Evolutionary conservation across 2,329 filamentous ascomycete genomes (phyloP).

Genomic region (Macrophomina tecta): DNA sequence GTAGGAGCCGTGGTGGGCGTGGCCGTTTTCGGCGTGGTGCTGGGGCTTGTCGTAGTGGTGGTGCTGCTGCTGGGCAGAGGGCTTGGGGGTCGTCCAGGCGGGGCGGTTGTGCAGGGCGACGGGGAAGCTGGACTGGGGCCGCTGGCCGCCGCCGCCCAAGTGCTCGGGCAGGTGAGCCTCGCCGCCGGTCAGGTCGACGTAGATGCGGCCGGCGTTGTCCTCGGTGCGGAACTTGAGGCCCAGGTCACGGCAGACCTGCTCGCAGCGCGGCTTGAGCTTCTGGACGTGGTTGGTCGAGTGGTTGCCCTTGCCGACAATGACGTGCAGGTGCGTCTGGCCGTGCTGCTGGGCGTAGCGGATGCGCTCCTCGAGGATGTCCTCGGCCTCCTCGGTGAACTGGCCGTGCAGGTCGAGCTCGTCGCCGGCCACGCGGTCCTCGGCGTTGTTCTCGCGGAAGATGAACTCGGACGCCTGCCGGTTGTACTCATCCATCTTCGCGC

Average conservation of each 20-base stretch:
- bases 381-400: conserved; percentile 92
- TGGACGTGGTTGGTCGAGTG: conserved; percentile 83
- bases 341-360: conserved; percentile 77
- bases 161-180: conserved; percentile 56
- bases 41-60: conserved; percentile 26
- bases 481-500: conserved; percentile 81
- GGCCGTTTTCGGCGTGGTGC: background rate
- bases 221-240: conserved; percentile 85
- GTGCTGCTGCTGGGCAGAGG: conserved; percentile 41
- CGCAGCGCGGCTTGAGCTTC: conserved; percentile 94
- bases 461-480: conserved; percentile 91
- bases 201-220: conserved; percentile 87
- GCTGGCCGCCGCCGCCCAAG: conserved; percentile 50
- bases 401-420: conserved; percentile 96
- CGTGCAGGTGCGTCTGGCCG: conserved; percentile 84
- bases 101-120: conserved; percentile 44
- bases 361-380: conserved; percentile 84
- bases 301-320: conserved; percentile 95
- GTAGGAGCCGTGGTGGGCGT: background rate
- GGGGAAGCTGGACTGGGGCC: conserved; percentile 44
- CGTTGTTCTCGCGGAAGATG: conserved; percentile 96
- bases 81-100: background rate
- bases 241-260: conserved; percentile 82
- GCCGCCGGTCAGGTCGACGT: conserved; percentile 81
- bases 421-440: conserved; percentile 70